Base-by-base conservation (phyloP, 495 filamentous ascomycete genomes). In the Aspergillus olivimuriae region DNA sequence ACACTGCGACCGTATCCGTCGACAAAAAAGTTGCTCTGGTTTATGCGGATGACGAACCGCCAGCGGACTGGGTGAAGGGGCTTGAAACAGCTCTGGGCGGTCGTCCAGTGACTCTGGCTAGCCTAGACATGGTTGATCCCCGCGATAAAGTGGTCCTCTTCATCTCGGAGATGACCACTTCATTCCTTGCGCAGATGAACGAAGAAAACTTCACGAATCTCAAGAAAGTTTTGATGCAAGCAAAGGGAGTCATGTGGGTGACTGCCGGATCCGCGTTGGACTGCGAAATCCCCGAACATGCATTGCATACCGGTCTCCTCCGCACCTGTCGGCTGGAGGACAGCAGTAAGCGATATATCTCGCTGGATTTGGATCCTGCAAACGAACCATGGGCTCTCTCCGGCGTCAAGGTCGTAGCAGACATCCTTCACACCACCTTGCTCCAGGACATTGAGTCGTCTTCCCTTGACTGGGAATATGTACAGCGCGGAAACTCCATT, bases 91-190 rank as follows among this genome's bases (percentile, higher is more conserved):
- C 24, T 28, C 24, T 28, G 6, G 24, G 24, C 11, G 24, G 24
- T 28, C 24, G 24, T 11, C 11, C 24, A 28, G 24, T 28, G 24
- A 28, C 24, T 28, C 24, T 28, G 5, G 24, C 24, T 11, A 28
- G 11, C 11, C 24, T 28, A 6, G 6, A 28, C 11, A 28, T 11
- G 6, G 24, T 28, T 28, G 24, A 28, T 28, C n/a, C 21, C 14
- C 21, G 21, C 5, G 38, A 28, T 40, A 16, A 20, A 24, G 20
- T 63, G 17, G 62, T 53, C 31, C 34, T 69, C 14, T 60, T 60
- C 21, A 16, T 68, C 2, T 57, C 60, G 21, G 62, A 66, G 28
- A 48, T 60, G 2, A 44, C 54, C 7, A 45, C 26, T 4, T 56
- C 64, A 0, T 34, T 65, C 6, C 39, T 68, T 8, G 39, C 44